Evolutionary conservation across 73 alveolate genomes (phyloP).

Genomic region (Paramecium caudatum): DNA sequence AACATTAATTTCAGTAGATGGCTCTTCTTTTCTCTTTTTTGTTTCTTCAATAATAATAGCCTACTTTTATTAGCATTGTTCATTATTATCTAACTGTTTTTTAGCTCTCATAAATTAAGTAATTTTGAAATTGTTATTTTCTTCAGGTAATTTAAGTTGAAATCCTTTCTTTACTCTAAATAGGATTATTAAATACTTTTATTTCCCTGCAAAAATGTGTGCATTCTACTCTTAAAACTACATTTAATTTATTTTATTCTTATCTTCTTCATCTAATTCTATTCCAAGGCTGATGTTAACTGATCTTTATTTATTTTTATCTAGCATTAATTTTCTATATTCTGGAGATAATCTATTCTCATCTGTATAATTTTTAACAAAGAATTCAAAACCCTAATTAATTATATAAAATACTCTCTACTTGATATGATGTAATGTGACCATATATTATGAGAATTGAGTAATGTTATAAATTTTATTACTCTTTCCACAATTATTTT

Average conservation of each 20-base stretch:
- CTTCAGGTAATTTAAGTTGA: too few relatives aligned
- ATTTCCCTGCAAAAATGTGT: background rate
- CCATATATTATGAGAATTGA: constrained; percentile 41
- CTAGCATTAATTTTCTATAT: constrained; percentile 4
- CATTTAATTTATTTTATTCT: background rate
- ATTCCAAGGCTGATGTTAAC: background rate
- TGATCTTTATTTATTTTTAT: background rate
- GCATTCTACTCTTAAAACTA: background rate
- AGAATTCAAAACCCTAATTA: constrained; percentile 73
- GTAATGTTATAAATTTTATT: constrained; percentile 10
- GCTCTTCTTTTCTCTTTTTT: too few relatives aligned
- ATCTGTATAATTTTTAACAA: constrained; percentile 70
- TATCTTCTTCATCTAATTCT: background rate
- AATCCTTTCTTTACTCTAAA: background rate
- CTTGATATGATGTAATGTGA: constrained; percentile 5
- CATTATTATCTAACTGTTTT: background rate
- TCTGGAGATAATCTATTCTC: constrained; percentile 40
- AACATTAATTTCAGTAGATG: too few relatives aligned
- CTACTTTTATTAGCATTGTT: too few relatives aligned
- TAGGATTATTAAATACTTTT: background rate
- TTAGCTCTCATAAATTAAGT: constrained; percentile 33
- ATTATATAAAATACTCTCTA: background rate
- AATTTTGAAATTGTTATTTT: background rate
- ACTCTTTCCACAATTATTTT: constrained; percentile 16
- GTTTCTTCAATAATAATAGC: too few relatives aligned